Evolutionary conservation across 2,329 filamentous ascomycete genomes (phyloP).

Genomic region (Phaeosphaeriaceae sp.): DNA sequence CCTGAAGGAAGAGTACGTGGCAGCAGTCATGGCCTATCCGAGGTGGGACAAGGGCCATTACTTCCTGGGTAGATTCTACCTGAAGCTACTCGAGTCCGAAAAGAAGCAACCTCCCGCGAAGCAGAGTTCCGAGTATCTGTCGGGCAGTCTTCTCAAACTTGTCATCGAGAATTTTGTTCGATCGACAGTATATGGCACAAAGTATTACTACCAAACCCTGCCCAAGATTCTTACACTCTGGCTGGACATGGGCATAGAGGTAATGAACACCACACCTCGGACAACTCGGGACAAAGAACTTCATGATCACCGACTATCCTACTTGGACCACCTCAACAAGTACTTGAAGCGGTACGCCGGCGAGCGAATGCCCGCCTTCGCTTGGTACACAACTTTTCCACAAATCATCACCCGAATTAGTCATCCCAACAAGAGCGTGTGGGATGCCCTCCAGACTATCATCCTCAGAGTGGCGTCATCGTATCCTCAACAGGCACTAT

Average conservation of each 20-base stretch:
- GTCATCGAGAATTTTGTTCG: slow-evolving; percentile 94
- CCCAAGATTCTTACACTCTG: slow-evolving; percentile 92
- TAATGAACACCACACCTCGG: slow-evolving; percentile 51
- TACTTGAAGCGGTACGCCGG: slow-evolving; percentile 81
- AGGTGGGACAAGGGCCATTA: slow-evolving; percentile 98
- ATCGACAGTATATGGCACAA: slow-evolving; percentile 86
- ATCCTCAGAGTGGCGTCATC: slow-evolving; percentile 84
- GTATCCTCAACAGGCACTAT: slow-evolving; percentile 91
- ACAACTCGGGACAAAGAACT: slow-evolving; percentile 39
- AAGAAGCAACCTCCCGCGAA: slow-evolving; percentile 77
- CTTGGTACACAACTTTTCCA: slow-evolving; percentile 84
- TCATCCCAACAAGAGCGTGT: slow-evolving; percentile 81
- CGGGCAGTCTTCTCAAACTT: slow-evolving; percentile 83
- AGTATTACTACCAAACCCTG: slow-evolving; percentile 94
- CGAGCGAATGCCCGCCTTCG: slow-evolving; percentile 73
- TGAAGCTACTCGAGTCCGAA: slow-evolving; percentile 91
- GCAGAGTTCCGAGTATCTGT: slow-evolving; percentile 66
- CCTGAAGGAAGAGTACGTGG: slow-evolving; percentile 76
- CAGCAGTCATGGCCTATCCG: slow-evolving; percentile 72
- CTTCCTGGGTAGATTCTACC: slow-evolving; percentile 95
- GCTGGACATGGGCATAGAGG: slow-evolving; percentile 85
- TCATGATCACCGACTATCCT: slow-evolving; percentile 35
- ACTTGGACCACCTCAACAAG: slow-evolving; percentile 57
- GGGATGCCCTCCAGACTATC: slow-evolving; percentile 77
- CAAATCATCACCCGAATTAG: slow-evolving; percentile 97